A percentile compares a stretch with the other conserved stretches of the same genome.
Conservation (phyloP, 495 filamentous ascomycete genomes). For the Filosporella fistucella region DNA sequence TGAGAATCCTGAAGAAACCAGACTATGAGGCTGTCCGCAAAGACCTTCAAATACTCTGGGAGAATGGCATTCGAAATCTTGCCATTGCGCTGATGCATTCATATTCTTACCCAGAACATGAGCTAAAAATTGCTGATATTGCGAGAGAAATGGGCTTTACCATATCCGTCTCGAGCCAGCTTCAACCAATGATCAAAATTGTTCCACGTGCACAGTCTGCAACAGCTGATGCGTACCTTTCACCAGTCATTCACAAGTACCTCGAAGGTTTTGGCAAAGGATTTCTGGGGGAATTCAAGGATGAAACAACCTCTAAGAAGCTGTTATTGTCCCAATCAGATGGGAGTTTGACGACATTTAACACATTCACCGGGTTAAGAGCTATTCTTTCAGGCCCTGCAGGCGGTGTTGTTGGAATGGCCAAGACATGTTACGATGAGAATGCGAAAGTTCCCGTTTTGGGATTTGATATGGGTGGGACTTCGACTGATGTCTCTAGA, state of each 20-base stretch:
- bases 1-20: slow-evolving; percentile 31
- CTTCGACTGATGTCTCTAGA: slow-evolving; percentile 83
- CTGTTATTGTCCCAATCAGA: slow-evolving; percentile 19
- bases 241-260: slow-evolving; percentile 26
- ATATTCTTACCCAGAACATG: slow-evolving; percentile 27
- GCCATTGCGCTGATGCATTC: slow-evolving; percentile 25
- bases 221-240: slow-evolving; percentile 29
- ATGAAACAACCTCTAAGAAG: not conserved
- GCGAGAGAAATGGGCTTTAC: slow-evolving; percentile 35
- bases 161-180: slow-evolving; percentile 14
- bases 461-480: slow-evolving; percentile 30
- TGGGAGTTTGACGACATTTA: slow-evolving; percentile 43
- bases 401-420: slow-evolving; percentile 38
- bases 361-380: slow-evolving; percentile 52
- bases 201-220: slow-evolving; percentile 28
- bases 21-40: slow-evolving; percentile 17
- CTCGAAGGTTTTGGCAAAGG: slow-evolving; percentile 11
- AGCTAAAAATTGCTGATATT: slow-evolving; percentile 37
- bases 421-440: slow-evolving; percentile 26
- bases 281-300: slow-evolving; percentile 26
- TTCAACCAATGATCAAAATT: slow-evolving; percentile 29
- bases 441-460: slow-evolving; percentile 25
- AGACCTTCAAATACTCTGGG: slow-evolving; percentile 19
- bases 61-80: slow-evolving; percentile 21
- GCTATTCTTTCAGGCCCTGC: slow-evolving; percentile 59